Conservation (phyloP, 192 early-diverging fungal species). For the Pilaira anomala region DNA sequence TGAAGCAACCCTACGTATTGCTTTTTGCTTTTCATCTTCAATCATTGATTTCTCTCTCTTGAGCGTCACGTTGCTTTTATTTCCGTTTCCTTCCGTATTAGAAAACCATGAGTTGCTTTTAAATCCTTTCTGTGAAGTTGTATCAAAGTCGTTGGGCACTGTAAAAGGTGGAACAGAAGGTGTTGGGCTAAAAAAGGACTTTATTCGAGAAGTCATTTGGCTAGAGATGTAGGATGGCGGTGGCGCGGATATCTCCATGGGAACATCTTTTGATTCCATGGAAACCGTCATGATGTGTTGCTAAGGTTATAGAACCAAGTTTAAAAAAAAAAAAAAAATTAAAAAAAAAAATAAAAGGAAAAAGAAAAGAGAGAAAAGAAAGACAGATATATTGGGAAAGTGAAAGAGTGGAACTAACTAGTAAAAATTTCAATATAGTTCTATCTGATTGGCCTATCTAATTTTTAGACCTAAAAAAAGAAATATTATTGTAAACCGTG, state of each 20-base stretch:
- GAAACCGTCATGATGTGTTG: conserved; percentile 14
- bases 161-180: conserved; percentile 23
- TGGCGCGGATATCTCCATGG: conserved; percentile 19
- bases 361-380: conserved; percentile 3
- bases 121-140: conserved; percentile 18
- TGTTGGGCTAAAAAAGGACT: conserved; percentile 30
- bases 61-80: not conserved
- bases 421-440: too few relatives aligned
- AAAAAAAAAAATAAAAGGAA: conserved; percentile 13
- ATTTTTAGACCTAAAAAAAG: too few relatives aligned
- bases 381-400: conserved; percentile 3
- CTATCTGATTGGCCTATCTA: too few relatives aligned
- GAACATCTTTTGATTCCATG: conserved; percentile 21
- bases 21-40: conserved; percentile 29
- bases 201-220: conserved; percentile 33
- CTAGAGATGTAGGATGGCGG: conserved; percentile 32
- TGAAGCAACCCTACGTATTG: conserved; percentile 50
- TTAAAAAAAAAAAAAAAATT: too few relatives aligned
- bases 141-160: conserved; percentile 36
- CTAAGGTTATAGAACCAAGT: not conserved
- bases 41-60: not conserved
- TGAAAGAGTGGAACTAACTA: not conserved
- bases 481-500: too few relatives aligned
- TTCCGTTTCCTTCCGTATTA: not conserved
- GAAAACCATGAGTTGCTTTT: conserved; percentile 43